Evolutionary conservation across 345 rosid genomes (phyloP).

Genomic region (Eutrema japonicum): DNA sequence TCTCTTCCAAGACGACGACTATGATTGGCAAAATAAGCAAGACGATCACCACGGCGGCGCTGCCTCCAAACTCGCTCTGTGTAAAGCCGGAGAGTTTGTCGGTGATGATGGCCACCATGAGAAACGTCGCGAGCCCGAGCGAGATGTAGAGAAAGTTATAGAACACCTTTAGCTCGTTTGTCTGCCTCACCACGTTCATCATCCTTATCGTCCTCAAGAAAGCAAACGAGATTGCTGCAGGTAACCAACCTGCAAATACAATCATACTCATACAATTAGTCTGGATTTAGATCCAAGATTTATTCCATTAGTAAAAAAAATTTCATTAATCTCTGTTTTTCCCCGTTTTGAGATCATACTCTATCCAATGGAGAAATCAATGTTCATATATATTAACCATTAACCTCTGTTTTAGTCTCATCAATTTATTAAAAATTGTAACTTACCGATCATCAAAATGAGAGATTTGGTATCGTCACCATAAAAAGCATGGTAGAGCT

Average conservation of each 20-base stretch:
- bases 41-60: conserved; percentile 47
- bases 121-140: conserved; percentile 54
- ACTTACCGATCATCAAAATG: conserved; percentile 52
- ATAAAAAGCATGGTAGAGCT: conserved; percentile 54
- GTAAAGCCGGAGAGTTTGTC: conserved; percentile 51
- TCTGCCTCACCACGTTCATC: conserved; percentile 45
- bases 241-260: conserved; percentile 50
- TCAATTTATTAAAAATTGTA: neutral
- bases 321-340: neutral
- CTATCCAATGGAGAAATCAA: conserved; percentile 2
- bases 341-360: neutral
- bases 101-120: conserved; percentile 50
- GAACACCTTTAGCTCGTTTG: conserved; percentile 51
- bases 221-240: conserved; percentile 49
- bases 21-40: conserved; percentile 51
- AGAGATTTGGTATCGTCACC: conserved; percentile 49
- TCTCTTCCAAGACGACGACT: conserved; percentile 52
- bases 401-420: conserved; percentile 18
- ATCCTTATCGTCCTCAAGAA: conserved; percentile 52
- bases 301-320: neutral
- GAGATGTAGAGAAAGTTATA: conserved; percentile 52
- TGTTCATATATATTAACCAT: conserved; percentile 9
- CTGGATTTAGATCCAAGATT: neutral
- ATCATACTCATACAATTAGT: conserved; percentile 19
- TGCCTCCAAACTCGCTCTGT: conserved; percentile 42